Percentiles rank a stretch among this genome's conserved stretches.
Conservation (phyloP, 176 grass and related monocot genomes). For the Aegilops umbellulata region DNA sequence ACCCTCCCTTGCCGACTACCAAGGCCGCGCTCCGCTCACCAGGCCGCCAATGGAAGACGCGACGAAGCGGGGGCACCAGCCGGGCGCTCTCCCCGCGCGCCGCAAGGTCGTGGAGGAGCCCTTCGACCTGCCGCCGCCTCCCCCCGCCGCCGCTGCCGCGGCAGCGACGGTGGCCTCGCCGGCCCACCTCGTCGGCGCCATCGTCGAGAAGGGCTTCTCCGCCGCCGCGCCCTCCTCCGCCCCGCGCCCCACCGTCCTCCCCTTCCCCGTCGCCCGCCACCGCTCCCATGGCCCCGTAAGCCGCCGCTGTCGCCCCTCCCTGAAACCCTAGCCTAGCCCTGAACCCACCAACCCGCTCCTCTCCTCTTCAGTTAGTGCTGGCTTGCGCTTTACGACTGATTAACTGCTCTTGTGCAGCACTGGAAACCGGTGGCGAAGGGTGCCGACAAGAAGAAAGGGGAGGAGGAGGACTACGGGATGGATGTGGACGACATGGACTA, state of each 20-base stretch:
- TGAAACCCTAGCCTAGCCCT: slow-evolving; percentile 37
- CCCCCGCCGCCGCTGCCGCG: neutral
- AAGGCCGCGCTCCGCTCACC: neutral
- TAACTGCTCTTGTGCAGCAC: slow-evolving; percentile 37
- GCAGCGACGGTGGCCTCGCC: slow-evolving; percentile 31
- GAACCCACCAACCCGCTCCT: neutral
- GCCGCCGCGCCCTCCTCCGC: slow-evolving; percentile 37
- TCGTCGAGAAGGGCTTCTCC: slow-evolving; percentile 94
- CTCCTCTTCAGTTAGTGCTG: neutral
- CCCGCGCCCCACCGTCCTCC: slow-evolving; percentile 63
- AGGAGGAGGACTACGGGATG: slow-evolving; percentile 46
- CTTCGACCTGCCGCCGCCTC: slow-evolving; percentile 17
- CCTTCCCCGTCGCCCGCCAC: slow-evolving; percentile 88
- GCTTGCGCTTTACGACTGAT: slow-evolving; percentile 8
- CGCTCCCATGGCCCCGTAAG: slow-evolving; percentile 87
- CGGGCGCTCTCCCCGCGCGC: neutral
- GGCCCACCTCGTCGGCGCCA: slow-evolving; percentile 57
- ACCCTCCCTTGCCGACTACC: slow-evolving; percentile 4
- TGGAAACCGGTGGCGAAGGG: slow-evolving; percentile 39
- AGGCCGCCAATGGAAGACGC: slow-evolving; percentile 31
- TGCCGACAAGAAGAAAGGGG: neutral
- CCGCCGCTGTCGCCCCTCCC: neutral
- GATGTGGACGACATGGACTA: slow-evolving; percentile 60
- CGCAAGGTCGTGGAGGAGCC: slow-evolving; percentile 50
- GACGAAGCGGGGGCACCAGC: slow-evolving; percentile 30